phyloP scores from a whole-genome alignment of 2,329 filamentous ascomycete genomes.

The Nemania sp. region DNA sequence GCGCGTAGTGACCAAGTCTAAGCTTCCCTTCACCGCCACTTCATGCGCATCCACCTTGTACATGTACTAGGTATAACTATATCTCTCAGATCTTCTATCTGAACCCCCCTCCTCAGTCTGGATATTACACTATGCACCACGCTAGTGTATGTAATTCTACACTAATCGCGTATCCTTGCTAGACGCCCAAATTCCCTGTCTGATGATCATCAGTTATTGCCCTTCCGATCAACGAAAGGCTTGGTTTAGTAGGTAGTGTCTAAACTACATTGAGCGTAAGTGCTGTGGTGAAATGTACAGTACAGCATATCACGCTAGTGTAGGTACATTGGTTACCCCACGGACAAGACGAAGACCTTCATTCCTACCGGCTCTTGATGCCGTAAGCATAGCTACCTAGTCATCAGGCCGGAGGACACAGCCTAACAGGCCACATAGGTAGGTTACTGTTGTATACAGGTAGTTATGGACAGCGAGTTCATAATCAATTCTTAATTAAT shows the following conservation, averaged over 20 bases:
- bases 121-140: slow-evolving; percentile 18
- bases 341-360: slow-evolving; percentile 6
- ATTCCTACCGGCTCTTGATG: neutral
- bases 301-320: too few species aligned
- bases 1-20: slow-evolving; percentile 31
- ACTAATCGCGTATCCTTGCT: slow-evolving; percentile 36
- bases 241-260: too few species aligned
- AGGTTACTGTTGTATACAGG: too few species aligned
- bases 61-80: slow-evolving; percentile 11
- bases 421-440: too few species aligned
- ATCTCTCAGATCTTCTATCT: slow-evolving; percentile 30
- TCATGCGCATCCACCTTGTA: slow-evolving; percentile 23
- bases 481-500: too few species aligned
- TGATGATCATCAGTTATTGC: slow-evolving; percentile 39
- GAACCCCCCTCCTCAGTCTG: slow-evolving; percentile 24
- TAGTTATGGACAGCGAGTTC: too few species aligned
- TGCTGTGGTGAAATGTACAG: too few species aligned
- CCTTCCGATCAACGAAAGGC: slow-evolving; percentile 30
- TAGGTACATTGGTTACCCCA: slow-evolving; percentile 1
- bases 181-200: slow-evolving; percentile 36
- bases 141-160: slow-evolving; percentile 26
- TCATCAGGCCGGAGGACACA: too few species aligned
- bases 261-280: too few species aligned
- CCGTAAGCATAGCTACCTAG: neutral
- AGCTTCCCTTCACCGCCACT: slow-evolving; percentile 39